These are phyloP conservation scores for Clarireedia monteithiana DNA, from an alignment of 2,329 filamentous ascomycete species.

Conservation along the genomic window DNA sequence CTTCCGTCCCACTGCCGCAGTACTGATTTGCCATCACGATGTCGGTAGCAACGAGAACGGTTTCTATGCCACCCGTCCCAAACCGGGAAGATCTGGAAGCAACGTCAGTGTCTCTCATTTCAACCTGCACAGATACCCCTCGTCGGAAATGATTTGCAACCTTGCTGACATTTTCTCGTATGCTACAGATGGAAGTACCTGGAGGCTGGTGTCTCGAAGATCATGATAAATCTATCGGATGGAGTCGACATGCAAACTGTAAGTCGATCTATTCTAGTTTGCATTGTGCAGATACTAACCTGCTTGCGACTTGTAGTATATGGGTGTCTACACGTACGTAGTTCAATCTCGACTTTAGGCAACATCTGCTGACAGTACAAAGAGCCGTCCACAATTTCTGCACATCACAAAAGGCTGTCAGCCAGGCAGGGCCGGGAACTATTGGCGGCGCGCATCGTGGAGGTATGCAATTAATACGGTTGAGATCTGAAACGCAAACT, in stretches of 20 bases:
- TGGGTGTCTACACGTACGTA: slow-evolving; percentile 85
- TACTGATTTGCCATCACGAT: slow-evolving; percentile 8
- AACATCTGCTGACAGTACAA: slow-evolving; percentile 31
- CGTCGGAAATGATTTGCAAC: neutral
- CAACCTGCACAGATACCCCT: neutral
- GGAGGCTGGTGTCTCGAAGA: slow-evolving; percentile 78
- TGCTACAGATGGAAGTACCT: slow-evolving; percentile 74
- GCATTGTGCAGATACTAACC: slow-evolving; percentile 6
- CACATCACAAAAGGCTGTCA: slow-evolving; percentile 89
- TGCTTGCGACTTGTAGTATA: slow-evolving; percentile 51
- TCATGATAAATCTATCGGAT: slow-evolving; percentile 87
- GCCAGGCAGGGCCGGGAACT: slow-evolving; percentile 38
- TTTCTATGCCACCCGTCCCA: slow-evolving; percentile 47
- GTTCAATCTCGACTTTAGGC: slow-evolving; percentile 9
- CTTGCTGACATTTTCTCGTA: neutral
- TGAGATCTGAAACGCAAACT: slow-evolving; percentile 11
- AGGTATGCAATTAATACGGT: slow-evolving; percentile 39
- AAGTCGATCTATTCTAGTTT: slow-evolving; percentile 28
- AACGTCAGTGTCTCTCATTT: slow-evolving; percentile 42
- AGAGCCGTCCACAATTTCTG: slow-evolving; percentile 98
- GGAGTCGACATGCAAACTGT: slow-evolving; percentile 90
- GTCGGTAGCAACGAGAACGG: slow-evolving; percentile 14
- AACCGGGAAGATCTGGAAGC: slow-evolving; percentile 55
- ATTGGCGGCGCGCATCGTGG: slow-evolving; percentile 58
- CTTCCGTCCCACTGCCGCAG: neutral